Conservation (phyloP, 2,329 filamentous ascomycete genomes). For the Colletotrichum tanaceti region DNA sequence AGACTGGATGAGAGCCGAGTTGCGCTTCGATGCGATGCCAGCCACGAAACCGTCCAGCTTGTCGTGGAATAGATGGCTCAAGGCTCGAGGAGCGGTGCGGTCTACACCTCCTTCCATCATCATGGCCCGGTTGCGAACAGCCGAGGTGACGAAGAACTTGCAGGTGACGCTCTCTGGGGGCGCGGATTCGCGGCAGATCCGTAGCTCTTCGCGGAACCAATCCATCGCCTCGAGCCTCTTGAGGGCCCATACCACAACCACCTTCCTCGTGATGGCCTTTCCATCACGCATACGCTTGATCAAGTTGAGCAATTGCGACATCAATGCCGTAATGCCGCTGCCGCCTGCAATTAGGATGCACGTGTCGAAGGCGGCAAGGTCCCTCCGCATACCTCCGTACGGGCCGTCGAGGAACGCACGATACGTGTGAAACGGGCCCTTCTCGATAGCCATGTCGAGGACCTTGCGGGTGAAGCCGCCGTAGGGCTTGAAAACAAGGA, state of each 20-base stretch:
- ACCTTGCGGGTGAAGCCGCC: constrained; percentile 89
- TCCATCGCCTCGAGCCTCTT: constrained; percentile 94
- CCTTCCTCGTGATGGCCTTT: constrained; percentile 90
- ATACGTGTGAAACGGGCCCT: constrained; percentile 92
- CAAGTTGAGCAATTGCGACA: constrained; percentile 90
- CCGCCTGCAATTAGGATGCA: constrained; percentile 94
- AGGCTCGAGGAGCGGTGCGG: constrained; percentile 68
- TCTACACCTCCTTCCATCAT: constrained; percentile 44
- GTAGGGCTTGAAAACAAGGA: constrained; percentile 91
- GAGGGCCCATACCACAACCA: constrained; percentile 93
- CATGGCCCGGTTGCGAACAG: constrained; percentile 64
- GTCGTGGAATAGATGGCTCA: constrained; percentile 84
- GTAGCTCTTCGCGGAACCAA: constrained; percentile 95
- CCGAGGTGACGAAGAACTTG: constrained; percentile 92
- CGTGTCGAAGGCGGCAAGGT: constrained; percentile 91
- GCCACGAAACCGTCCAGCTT: constrained; percentile 89
- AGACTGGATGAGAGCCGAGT: constrained; percentile 83
- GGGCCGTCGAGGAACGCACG: constrained; percentile 93
- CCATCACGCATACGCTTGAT: constrained; percentile 96
- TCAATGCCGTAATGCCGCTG: constrained; percentile 92
- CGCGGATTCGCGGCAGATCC: constrained; percentile 90
- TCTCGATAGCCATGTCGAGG: constrained; percentile 82
- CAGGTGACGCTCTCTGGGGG: constrained; percentile 90
- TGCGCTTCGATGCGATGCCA: constrained; percentile 86
- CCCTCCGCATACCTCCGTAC: constrained; percentile 92